Base-by-base conservation (phyloP, 2,329 filamentous ascomycete genomes). In the Rachicladosporium sp. region DNA sequence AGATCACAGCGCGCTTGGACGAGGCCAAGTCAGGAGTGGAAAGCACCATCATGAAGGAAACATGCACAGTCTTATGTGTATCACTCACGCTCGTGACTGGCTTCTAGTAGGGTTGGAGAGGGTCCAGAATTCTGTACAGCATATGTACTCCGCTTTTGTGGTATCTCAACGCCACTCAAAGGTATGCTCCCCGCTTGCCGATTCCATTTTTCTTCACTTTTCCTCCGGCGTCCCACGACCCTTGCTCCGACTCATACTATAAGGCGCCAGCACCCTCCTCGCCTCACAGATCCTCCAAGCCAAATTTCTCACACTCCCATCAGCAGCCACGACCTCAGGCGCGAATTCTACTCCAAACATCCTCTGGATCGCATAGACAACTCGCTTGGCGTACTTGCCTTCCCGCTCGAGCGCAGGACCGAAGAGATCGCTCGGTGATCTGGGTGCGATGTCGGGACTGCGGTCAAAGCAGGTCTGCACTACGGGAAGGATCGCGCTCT, bases 271-370 rank as follows among this genome's bases (percentile, higher is more conserved):
- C 48, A 94, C 91, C 63, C 88, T 85, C 69, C 95, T 95, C 29
- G 91, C 91, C 59, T 93, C 93, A 60, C 82, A 91, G 47, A 98
- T 84, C 54, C 91, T 75, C 88, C 89, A 95, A 4, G 88, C 87
- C 46, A 98, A 67, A 57, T 93, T 94, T 55, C 74, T 77, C 43
- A 96, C 83, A 50, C 80, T 93, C 4, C 91, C 86, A 64, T 98
- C 91, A 0, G 88, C 87, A 38, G 83, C 78, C 27, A 98, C 91
- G 1, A 96, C 89, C 33, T 86, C 85, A 0, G 88, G 81, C 2
- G 91, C 85, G 56, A 98, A 88, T 59, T 98, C 91, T 44, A 98
- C 83, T 37, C 88, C 91, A 59, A 98, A 82, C 87, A 95, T 95
- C 58, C 93, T 83, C 47, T 84, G 82, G 21, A 98, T 85, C 4